phyloP scores from a whole-genome alignment of 192 early-diverging fungal genomes.

The Backusella morwellensis region DNA sequence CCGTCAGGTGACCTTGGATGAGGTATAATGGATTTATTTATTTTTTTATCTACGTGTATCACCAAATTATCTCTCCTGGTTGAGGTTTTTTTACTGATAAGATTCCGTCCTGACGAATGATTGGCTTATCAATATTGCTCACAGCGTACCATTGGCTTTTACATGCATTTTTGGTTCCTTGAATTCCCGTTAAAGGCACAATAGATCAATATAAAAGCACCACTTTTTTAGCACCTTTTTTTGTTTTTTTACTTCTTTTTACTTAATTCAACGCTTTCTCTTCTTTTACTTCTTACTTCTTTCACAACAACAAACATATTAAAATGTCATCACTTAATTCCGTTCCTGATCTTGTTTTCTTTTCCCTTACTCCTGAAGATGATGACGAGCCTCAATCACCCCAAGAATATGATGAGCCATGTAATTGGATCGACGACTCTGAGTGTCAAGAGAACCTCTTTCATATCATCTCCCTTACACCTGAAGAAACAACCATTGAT shows the following conservation, averaged over 20 bases:
- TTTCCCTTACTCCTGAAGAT: conserved; percentile 16
- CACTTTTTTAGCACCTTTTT: background rate
- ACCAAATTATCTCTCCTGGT: background rate
- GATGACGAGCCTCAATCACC: conserved; percentile 8
- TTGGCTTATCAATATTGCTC: conserved; percentile 12
- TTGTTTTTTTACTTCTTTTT: background rate
- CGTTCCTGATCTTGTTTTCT: background rate
- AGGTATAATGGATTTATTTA: background rate
- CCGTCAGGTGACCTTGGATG: background rate
- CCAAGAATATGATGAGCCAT: conserved; percentile 8
- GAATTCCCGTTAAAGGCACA: conserved; percentile 13
- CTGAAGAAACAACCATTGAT: conserved; percentile 23
- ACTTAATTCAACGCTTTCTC: background rate
- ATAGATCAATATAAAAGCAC: conserved; percentile 9
- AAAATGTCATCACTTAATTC: background rate
- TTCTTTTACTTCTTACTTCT: background rate
- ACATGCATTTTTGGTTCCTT: conserved; percentile 7
- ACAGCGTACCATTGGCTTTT: conserved; percentile 16
- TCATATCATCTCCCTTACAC: conserved; percentile 21
- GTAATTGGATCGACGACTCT: conserved; percentile 23
- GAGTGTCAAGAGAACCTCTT: conserved; percentile 31
- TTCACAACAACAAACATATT: background rate
- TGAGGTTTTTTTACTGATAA: conserved; percentile 10
- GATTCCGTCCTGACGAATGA: conserved; percentile 3
- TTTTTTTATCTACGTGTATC: background rate